phyloP scores from a whole-genome alignment of 768 basidiomycete species.

The Tephrocybe sp. region DNA sequence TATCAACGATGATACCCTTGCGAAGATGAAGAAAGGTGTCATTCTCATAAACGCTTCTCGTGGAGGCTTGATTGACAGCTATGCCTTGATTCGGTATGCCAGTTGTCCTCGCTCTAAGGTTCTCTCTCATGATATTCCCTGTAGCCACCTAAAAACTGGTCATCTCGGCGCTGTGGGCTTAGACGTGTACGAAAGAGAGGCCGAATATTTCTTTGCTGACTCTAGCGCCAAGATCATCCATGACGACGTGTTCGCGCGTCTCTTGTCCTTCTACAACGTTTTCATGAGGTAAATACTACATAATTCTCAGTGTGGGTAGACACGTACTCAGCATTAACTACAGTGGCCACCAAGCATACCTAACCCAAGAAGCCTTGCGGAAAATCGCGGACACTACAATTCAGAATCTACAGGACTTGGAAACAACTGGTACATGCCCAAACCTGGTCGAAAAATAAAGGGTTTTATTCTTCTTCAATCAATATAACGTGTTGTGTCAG shows the following conservation, averaged over 20 bases:
- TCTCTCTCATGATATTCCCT: background rate
- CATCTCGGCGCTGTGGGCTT: slow-evolving; percentile 41
- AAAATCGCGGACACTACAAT: slow-evolving; percentile 40
- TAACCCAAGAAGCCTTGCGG: slow-evolving; percentile 36
- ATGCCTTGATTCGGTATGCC: slow-evolving; percentile 36
- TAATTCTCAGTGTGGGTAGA: background rate
- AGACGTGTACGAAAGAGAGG: slow-evolving; percentile 41
- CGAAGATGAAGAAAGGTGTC: slow-evolving; percentile 37
- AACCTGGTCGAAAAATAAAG: slow-evolving; percentile 18
- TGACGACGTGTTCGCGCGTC: slow-evolving; percentile 42
- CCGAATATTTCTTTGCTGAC: slow-evolving; percentile 40
- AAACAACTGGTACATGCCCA: slow-evolving; percentile 27
- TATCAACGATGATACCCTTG: slow-evolving; percentile 36
- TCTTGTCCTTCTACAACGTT: slow-evolving; percentile 44
- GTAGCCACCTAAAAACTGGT: slow-evolving; percentile 34
- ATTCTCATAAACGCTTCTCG: slow-evolving; percentile 42
- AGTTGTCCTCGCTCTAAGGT: background rate
- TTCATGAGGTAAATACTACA: slow-evolving; percentile 35
- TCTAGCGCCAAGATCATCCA: slow-evolving; percentile 40
- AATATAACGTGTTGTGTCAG: background rate
- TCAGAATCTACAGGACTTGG: slow-evolving; percentile 30
- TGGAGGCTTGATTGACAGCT: slow-evolving; percentile 39
- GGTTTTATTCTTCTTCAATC: slow-evolving; percentile 17
- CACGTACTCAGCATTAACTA: background rate
- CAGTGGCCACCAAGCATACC: slow-evolving; percentile 43